Evolutionary conservation across 2,329 filamentous ascomycete species (phyloP).

Genomic region (Hymenoscyphus repandus): DNA sequence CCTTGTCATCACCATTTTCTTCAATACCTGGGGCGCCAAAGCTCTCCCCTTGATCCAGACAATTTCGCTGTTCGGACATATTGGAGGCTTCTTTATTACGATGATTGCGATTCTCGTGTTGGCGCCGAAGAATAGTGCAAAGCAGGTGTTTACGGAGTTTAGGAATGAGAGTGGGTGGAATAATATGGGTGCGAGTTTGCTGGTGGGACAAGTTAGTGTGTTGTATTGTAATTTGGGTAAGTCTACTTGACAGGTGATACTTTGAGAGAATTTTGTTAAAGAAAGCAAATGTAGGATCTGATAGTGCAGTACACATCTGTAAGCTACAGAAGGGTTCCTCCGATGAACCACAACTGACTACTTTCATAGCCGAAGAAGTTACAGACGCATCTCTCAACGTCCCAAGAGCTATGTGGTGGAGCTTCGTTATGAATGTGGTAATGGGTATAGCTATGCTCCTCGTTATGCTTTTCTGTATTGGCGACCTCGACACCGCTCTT

Average conservation of each 20-base stretch:
- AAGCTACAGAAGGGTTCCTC: background rate
- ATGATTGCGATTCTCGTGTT: slow-evolving; percentile 35
- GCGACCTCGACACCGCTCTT: slow-evolving; percentile 34
- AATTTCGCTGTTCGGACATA: slow-evolving; percentile 39
- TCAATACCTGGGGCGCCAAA: slow-evolving; percentile 40
- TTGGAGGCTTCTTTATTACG: slow-evolving; percentile 39
- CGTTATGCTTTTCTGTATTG: slow-evolving; percentile 34
- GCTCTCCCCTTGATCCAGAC: slow-evolving; percentile 39
- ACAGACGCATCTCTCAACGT: slow-evolving; percentile 42
- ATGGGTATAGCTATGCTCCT: slow-evolving; percentile 38
- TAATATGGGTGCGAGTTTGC: slow-evolving; percentile 30
- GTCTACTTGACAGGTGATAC: slow-evolving; percentile 16
- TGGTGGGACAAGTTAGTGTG: slow-evolving; percentile 33
- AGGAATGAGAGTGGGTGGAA: slow-evolving; percentile 32
- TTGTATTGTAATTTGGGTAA: slow-evolving; percentile 28
- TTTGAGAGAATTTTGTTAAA: background rate
- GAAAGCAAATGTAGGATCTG: too few species aligned
- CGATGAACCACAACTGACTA: background rate
- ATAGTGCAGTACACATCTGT: slow-evolving; percentile 34
- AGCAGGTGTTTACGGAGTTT: slow-evolving; percentile 30
- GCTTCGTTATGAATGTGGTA: slow-evolving; percentile 41
- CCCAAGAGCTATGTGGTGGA: slow-evolving; percentile 42
- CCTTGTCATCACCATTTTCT: slow-evolving; percentile 35
- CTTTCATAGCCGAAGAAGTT: slow-evolving; percentile 40
- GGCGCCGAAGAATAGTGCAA: slow-evolving; percentile 24